Evolutionary conservation across 2,329 filamentous ascomycete species (phyloP).

Genomic region (Fusarium denticulatum): DNA sequence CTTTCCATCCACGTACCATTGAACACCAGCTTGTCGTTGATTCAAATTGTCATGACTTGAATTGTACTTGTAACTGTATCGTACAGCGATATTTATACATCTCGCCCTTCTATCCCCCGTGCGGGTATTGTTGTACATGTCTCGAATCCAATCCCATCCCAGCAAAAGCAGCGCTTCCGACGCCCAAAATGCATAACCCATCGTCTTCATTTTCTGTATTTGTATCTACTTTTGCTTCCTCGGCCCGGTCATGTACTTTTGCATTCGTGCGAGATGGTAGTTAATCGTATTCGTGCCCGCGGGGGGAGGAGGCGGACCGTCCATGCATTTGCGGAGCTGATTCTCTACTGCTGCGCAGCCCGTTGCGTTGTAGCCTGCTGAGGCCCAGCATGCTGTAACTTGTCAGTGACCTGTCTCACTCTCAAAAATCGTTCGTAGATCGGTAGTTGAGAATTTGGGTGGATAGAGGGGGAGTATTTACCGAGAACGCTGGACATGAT

Average conservation of each 20-base stretch:
- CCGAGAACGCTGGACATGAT: slow-evolving; percentile 68
- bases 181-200: slow-evolving; percentile 29
- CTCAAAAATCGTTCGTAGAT: too few species aligned
- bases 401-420: not conserved
- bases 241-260: slow-evolving; percentile 69
- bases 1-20: not conserved
- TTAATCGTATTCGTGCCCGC: slow-evolving; percentile 82
- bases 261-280: slow-evolving; percentile 86
- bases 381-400: slow-evolving; percentile 81
- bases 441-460: too few species aligned
- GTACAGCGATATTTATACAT: slow-evolving; percentile 43
- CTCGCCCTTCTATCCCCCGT: slow-evolving; percentile 6
- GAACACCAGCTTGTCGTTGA: too few species aligned
- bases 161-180: slow-evolving; percentile 39
- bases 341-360: slow-evolving; percentile 69
- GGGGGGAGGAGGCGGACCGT: slow-evolving; percentile 68
- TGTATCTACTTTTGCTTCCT: slow-evolving; percentile 47
- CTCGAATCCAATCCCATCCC: slow-evolving; percentile 11
- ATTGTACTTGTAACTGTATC: slow-evolving; percentile 38
- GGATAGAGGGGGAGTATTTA: slow-evolving; percentile 46
- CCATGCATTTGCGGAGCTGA: slow-evolving; percentile 78
- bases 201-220: not conserved
- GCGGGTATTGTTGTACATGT: slow-evolving; percentile 36
- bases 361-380: slow-evolving; percentile 72
- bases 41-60: slow-evolving; percentile 23